Percentiles rank a stretch among this genome's conserved stretches.
Evolutionary conservation across 179 eudicot genomes (phyloP).

Genomic region (Beta macrorhiza): DNA sequence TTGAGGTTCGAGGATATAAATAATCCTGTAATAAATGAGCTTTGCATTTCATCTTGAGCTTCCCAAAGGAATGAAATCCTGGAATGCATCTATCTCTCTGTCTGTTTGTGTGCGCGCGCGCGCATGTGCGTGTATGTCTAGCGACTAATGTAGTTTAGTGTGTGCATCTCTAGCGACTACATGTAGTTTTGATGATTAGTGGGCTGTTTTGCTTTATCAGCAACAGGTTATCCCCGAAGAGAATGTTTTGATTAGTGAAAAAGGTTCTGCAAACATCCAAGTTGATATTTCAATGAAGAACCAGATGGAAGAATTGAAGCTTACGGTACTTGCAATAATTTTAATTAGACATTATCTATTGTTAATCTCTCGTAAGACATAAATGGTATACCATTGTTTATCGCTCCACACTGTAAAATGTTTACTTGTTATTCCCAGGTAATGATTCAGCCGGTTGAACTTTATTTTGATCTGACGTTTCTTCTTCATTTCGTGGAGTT

Average conservation of each 20-base stretch:
- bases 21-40: neutral
- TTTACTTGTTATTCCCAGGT: slow-evolving; percentile 45
- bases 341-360: neutral
- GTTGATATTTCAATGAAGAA: slow-evolving; percentile 46
- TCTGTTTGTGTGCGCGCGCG: neutral
- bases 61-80: neutral
- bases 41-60: neutral
- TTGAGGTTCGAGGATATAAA: neutral
- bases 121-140: too few relatives aligned
- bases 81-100: neutral
- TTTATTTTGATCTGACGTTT: slow-evolving; percentile 55
- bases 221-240: slow-evolving; percentile 39
- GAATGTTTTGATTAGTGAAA: slow-evolving; percentile 29
- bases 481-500: slow-evolving; percentile 51
- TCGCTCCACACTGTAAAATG: neutral
- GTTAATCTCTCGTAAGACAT: neutral
- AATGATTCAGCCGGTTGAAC: slow-evolving; percentile 57
- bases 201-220: slow-evolving; percentile 3
- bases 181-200: neutral
- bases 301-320: slow-evolving; percentile 34
- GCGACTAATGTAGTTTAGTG: too few relatives aligned
- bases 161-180: neutral
- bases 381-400: neutral
- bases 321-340: slow-evolving; percentile 43
- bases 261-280: slow-evolving; percentile 50